Evolutionary conservation across 345 rosid genomes (phyloP), one percentile per base, ranked within the genome.

Genomic region (Cardamine resedifolia): DNA sequence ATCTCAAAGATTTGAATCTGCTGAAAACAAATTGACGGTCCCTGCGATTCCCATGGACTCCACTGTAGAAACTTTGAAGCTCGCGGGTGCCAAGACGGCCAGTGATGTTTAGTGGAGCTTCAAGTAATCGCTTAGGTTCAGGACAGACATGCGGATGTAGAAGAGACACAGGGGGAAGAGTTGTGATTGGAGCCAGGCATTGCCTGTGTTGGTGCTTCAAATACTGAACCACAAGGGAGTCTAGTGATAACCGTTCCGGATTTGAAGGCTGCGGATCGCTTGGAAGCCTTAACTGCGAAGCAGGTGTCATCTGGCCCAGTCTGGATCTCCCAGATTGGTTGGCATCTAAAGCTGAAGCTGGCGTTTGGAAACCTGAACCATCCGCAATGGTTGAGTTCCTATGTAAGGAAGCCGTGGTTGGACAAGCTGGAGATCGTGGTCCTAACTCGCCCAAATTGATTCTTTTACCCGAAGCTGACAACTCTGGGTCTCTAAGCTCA

Each of bases 131-230:
- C 76, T 87, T 95, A 33, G 98, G 99, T 68, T 91, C 97, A 33
- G 99, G 98, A 79, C 99, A 95, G 72, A 90, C 85, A 82, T 95
- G 99, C 19, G 91, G 96, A 50, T 95, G 96, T 57, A 95, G 68
- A 49, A 95, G 93, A 68, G 97, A 91, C 73, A 95, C 88, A 20
- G 99, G 98, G 10, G 99, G 99, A 57, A 95, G 92, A 72, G 99
- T 95, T 6, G 99, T 91, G 72, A 95, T 87, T 45, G 99, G 99
- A 74, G 99, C 99, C 62, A 88, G 96, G 78, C 99, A 95, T 76
- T 95, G 99, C 53, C 99, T 91, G 81, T 95, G 99, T 69, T 91
- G 99, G 68, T 95, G 97, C 81, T 95, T 95, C 78, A 95, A 77
- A 81, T 86, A 91, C 80, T 95, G 99, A 83, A 95, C 89, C 53